Percentiles rank a stretch among this genome's conserved stretches.
Conservation (phyloP, 306 rosid species). For the Prunus davidiana region DNA sequence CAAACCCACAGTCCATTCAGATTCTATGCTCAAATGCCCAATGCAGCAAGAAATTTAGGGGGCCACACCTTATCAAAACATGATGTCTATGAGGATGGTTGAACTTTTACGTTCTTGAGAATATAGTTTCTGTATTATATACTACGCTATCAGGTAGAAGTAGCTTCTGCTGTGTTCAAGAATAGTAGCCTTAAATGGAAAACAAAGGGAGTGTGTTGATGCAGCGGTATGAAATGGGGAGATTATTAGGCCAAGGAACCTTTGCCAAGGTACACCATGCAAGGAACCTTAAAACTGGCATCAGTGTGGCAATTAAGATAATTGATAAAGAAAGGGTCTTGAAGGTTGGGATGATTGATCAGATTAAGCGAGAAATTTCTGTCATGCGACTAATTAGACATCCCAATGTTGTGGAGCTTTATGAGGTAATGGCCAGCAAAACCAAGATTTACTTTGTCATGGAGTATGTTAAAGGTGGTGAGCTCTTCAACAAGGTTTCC, state of each 20-base stretch:
- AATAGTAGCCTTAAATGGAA: constrained; percentile 48
- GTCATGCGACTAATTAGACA: constrained; percentile 79
- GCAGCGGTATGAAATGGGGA: constrained; percentile 83
- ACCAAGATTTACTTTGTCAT: constrained; percentile 89
- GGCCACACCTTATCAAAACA: constrained; percentile 38
- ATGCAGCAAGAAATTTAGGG: constrained; percentile 29
- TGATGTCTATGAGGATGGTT: constrained; percentile 69
- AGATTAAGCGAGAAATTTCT: constrained; percentile 88
- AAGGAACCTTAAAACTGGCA: constrained; percentile 64
- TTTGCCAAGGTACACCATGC: constrained; percentile 96
- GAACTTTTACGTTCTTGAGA: constrained; percentile 35
- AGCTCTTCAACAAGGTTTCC: constrained; percentile 78
- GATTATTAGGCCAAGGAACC: constrained; percentile 91
- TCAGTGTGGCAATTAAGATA: constrained; percentile 78
- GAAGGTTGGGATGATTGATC: constrained; percentile 89
- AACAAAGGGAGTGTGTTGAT: constrained; percentile 67
- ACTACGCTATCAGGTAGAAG: constrained; percentile 21
- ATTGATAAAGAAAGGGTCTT: constrained; percentile 77
- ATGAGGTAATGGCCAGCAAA: constrained; percentile 95
- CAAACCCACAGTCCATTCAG: constrained; percentile 26
- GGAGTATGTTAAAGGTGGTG: constrained; percentile 92
- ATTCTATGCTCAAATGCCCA: constrained; percentile 32
- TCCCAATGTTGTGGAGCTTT: constrained; percentile 87
- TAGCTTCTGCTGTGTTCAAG: constrained; percentile 17
- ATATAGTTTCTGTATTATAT: constrained; percentile 23